Conservation (phyloP, 495 filamentous ascomycete species). For the Hypoxylon subgilvum region DNA sequence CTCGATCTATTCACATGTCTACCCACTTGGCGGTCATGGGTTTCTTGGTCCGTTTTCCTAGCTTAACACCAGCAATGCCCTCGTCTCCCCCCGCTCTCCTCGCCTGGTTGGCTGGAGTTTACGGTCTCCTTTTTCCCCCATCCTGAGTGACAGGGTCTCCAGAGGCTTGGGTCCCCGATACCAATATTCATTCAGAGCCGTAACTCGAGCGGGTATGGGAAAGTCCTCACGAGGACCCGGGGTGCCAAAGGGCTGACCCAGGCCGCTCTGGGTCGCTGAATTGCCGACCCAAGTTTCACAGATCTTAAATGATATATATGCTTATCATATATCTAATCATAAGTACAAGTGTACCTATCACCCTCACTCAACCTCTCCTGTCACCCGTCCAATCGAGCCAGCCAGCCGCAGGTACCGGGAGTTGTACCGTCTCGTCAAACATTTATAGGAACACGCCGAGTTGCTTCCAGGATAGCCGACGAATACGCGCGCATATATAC, state of each 20-base stretch:
- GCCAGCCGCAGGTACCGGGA: slow-evolving; percentile 24
- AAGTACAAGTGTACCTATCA: slow-evolving; percentile 36
- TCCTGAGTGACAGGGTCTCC: slow-evolving; percentile 34
- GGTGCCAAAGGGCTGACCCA: slow-evolving; percentile 1
- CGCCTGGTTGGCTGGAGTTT: slow-evolving; percentile 11
- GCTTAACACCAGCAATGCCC: slow-evolving; percentile 23
- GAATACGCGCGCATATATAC: slow-evolving; percentile 30
- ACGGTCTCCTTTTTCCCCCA: slow-evolving; percentile 21
- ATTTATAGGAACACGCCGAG: slow-evolving; percentile 21
- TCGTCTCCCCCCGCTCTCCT: slow-evolving; percentile 24
- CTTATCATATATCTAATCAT: slow-evolving; percentile 14
- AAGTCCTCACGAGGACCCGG: slow-evolving; percentile 10
- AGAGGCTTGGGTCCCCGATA: slow-evolving; percentile 27
- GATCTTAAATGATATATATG: slow-evolving; percentile 14
- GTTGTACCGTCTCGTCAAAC: slow-evolving; percentile 8
- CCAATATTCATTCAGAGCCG: slow-evolving; percentile 8
- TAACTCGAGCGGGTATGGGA: slow-evolving; percentile 15
- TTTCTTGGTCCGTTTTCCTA: slow-evolving; percentile 26
- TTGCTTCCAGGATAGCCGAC: slow-evolving; percentile 24
- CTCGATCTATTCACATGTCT: slow-evolving; percentile 35
- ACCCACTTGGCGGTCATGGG: slow-evolving; percentile 34
- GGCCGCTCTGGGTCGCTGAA: not conserved
- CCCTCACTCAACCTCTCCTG: not conserved
- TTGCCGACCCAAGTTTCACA: slow-evolving; percentile 27
- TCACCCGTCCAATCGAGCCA: slow-evolving; percentile 7